phyloP scores from a whole-genome alignment of 192 early-diverging fungal species.

The Coemansia umbellata region DNA sequence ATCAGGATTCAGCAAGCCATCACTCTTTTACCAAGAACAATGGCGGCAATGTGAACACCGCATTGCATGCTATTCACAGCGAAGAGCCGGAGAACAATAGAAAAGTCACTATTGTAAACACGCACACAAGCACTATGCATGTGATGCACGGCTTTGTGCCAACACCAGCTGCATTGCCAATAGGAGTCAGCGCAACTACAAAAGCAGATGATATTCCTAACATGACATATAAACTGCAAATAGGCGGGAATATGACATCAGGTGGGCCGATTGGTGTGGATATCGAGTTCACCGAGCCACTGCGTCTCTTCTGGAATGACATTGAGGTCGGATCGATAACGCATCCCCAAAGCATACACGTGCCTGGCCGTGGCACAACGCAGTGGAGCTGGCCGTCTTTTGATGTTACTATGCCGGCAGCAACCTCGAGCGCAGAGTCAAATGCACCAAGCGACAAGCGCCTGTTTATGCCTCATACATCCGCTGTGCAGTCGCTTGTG shows the following conservation, averaged over 20 bases:
- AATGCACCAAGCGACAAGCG: slow-evolving; percentile 6
- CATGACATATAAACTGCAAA: slow-evolving; percentile 25
- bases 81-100: too few species aligned
- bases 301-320: slow-evolving; percentile 38
- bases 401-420: slow-evolving; percentile 13
- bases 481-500: neutral
- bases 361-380: slow-evolving; percentile 25
- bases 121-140: slow-evolving; percentile 16
- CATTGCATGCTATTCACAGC: too few species aligned
- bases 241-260: slow-evolving; percentile 32
- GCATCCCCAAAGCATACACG: slow-evolving; percentile 15
- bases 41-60: too few species aligned
- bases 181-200: too few species aligned
- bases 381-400: slow-evolving; percentile 38
- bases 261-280: slow-evolving; percentile 39
- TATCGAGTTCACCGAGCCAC: slow-evolving; percentile 44
- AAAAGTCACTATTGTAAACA: slow-evolving; percentile 15
- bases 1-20: too few species aligned
- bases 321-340: slow-evolving; percentile 21
- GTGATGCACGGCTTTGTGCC: neutral
- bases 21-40: too few species aligned
- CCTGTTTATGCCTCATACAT: neutral
- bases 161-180: neutral
- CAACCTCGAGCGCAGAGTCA: neutral
- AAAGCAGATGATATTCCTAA: too few species aligned